Percentiles rank a stretch among this genome's conserved stretches.
phyloP scores from a whole-genome alignment of 2,329 filamentous ascomycete species.

The Trichoderma atrobrunneum region DNA sequence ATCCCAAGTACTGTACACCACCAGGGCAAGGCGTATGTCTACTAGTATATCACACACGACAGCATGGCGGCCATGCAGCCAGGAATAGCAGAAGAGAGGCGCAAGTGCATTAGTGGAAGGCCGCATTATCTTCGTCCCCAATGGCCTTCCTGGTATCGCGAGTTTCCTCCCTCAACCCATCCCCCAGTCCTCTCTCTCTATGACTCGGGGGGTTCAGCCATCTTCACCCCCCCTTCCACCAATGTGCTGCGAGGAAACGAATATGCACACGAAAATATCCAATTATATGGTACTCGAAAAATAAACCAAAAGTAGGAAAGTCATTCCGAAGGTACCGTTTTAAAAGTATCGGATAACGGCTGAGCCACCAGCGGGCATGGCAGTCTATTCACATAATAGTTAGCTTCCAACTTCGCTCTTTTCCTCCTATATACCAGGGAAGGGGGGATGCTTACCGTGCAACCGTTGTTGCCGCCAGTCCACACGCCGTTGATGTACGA shows the following conservation, averaged over 20 bases:
- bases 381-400: conserved; percentile 38
- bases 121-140: background rate
- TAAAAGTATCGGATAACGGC: conserved; percentile 47
- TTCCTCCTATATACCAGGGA: background rate
- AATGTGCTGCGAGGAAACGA: conserved; percentile 26
- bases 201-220: background rate
- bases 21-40: background rate
- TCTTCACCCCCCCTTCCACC: background rate
- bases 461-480: conserved; percentile 59
- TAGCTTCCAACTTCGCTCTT: background rate
- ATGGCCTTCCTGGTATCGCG: conserved; percentile 11
- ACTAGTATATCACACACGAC: conserved; percentile 4
- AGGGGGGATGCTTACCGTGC: conserved; percentile 67
- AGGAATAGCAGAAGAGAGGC: conserved; percentile 11
- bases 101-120: conserved; percentile 14
- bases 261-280: conserved; percentile 39
- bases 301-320: conserved; percentile 12
- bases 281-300: conserved; percentile 28
- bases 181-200: background rate
- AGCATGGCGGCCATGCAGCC: background rate
- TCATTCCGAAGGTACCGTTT: conserved; percentile 20
- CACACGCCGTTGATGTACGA: conserved; percentile 64
- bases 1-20: background rate
- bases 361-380: conserved; percentile 39
- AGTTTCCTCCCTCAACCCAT: background rate